Conservation (phyloP, 202 grass and related monocot species). For the Hordeum pubiflorum region DNA sequence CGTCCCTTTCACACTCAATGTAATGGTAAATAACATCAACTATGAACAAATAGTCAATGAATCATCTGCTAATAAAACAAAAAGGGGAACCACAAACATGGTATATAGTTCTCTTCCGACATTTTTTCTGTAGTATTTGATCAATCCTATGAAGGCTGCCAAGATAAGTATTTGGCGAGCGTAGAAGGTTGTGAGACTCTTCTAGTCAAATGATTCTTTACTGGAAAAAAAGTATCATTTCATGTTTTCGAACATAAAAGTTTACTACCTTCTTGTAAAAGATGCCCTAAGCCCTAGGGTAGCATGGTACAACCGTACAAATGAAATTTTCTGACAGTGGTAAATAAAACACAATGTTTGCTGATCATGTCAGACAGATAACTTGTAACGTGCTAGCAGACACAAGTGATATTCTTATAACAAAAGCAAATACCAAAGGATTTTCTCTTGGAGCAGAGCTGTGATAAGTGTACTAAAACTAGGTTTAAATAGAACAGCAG, state of each 20-base stretch:
- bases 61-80: neutral
- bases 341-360: neutral
- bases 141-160: neutral
- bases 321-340: neutral
- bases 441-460: neutral
- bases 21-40: neutral
- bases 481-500: neutral
- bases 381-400: neutral
- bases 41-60: neutral
- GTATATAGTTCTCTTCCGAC: neutral
- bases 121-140: constrained; percentile 10
- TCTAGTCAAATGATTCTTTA: neutral
- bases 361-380: neutral
- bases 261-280: neutral
- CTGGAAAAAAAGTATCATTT: neutral
- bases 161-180: neutral
- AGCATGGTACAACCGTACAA: neutral
- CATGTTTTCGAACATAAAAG: neutral
- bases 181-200: neutral
- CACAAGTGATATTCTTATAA: neutral
- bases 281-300: neutral
- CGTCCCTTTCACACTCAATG: neutral
- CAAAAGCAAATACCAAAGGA: constrained; percentile 5
- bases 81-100: neutral
- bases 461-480: neutral